These are phyloP conservation scores for Dispira simplex DNA, from an alignment of 192 early-diverging fungal species.

Conservation along the genomic window DNA sequence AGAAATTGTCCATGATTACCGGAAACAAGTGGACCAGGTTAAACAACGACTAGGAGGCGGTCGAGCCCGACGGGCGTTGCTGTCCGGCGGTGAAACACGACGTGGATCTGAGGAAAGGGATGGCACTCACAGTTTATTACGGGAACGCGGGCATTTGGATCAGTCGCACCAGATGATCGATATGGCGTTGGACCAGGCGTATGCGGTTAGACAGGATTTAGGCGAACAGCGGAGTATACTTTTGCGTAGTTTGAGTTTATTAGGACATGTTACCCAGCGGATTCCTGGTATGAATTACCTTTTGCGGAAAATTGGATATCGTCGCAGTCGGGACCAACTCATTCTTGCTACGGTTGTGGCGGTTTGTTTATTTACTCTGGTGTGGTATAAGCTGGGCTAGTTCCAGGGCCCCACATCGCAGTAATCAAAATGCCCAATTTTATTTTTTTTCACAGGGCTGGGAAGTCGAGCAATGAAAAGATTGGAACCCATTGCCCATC, in stretches of 20 bases:
- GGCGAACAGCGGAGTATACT: conserved; percentile 21
- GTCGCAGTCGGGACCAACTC: neutral
- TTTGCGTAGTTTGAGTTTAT: conserved; percentile 14
- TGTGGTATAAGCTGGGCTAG: conserved; percentile 1
- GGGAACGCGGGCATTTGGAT: conserved; percentile 22
- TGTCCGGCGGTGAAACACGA: neutral
- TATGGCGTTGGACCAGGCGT: conserved; percentile 28
- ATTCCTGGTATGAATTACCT: conserved; percentile 11
- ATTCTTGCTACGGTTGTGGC: neutral
- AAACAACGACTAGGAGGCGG: neutral
- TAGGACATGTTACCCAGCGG: conserved; percentile 22
- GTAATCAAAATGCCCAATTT: too few species aligned
- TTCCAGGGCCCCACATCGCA: too few species aligned
- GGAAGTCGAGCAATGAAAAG: too few species aligned
- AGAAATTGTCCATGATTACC: neutral
- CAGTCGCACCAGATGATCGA: conserved; percentile 29
- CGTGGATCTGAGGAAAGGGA: conserved; percentile 11
- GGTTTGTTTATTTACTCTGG: neutral
- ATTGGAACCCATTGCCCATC: too few species aligned
- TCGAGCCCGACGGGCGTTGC: neutral
- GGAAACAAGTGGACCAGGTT: neutral
- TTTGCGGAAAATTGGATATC: neutral
- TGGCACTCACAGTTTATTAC: conserved; percentile 21
- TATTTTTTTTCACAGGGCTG: too few species aligned
- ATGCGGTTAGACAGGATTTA: conserved; percentile 23